phyloP scores from a whole-genome alignment of 306 rosid genomes.

The Vigna reflexopilosa region DNA sequence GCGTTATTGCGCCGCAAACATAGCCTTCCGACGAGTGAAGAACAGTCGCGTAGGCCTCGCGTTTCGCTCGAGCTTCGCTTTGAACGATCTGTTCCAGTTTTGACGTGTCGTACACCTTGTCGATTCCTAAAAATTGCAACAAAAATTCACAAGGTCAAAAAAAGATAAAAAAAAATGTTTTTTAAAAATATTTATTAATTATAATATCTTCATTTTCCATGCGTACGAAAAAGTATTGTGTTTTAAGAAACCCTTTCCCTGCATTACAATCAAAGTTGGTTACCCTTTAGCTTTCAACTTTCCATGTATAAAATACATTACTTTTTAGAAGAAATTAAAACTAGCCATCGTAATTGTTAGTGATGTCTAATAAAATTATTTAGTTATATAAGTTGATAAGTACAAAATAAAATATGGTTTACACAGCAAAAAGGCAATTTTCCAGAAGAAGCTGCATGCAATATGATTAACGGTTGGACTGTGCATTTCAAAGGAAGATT shows the following conservation, averaged over 20 bases:
- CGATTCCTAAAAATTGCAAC: constrained; percentile 57
- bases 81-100: constrained; percentile 52
- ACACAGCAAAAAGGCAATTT: neutral
- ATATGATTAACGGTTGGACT: constrained; percentile 5
- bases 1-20: constrained; percentile 88
- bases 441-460: neutral
- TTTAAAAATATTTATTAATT: too few relatives aligned
- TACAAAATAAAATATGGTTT: neutral
- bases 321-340: neutral
- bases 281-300: too few relatives aligned
- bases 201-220: too few relatives aligned
- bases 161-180: too few relatives aligned
- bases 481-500: neutral
- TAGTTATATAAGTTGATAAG: constrained; percentile 7
- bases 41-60: constrained; percentile 88
- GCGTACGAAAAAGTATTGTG: too few relatives aligned
- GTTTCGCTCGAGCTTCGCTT: constrained; percentile 50
- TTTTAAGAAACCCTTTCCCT: too few relatives aligned
- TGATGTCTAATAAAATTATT: neutral
- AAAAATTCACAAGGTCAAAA: neutral
- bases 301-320: too few relatives aligned
- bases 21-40: constrained; percentile 80
- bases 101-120: constrained; percentile 70
- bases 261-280: too few relatives aligned
- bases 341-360: constrained; percentile 23